These are phyloP conservation scores for Penstemon davidsonii DNA, from an alignment of 257 asterid species.

Conservation along the genomic window DNA sequence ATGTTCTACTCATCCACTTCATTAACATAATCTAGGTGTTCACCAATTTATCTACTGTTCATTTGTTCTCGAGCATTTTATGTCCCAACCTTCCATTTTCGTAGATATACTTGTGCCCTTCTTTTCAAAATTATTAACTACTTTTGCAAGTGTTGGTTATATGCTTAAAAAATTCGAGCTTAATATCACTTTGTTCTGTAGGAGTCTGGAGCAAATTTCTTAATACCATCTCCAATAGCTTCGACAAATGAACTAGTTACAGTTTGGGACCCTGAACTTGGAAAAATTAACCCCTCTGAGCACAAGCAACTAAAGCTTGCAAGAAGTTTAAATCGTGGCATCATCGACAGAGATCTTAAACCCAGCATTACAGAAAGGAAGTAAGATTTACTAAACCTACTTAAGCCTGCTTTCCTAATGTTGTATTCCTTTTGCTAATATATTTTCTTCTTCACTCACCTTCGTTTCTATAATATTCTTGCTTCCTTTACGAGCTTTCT, in stretches of 20 bases:
- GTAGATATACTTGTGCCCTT: not conserved
- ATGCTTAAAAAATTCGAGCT: slow-evolving; percentile 12
- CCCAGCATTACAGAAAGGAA: slow-evolving; percentile 88
- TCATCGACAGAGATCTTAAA: slow-evolving; percentile 93
- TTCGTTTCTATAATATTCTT: slow-evolving; percentile 5
- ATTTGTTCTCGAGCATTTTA: not conserved
- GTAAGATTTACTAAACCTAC: slow-evolving; percentile 47
- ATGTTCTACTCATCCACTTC: slow-evolving; percentile 3
- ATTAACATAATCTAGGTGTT: not conserved
- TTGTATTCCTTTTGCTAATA: slow-evolving; percentile 17
- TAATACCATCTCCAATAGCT: slow-evolving; percentile 88
- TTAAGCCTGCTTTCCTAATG: slow-evolving; percentile 5
- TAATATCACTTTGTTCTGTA: slow-evolving; percentile 33
- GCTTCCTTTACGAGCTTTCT: not conserved
- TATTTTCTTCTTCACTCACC: slow-evolving; percentile 10
- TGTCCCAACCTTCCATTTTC: not conserved
- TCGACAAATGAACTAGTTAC: slow-evolving; percentile 92
- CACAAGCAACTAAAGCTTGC: slow-evolving; percentile 98
- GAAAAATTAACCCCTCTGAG: slow-evolving; percentile 95
- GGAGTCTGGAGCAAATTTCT: slow-evolving; percentile 97
- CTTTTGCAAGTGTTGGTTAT: slow-evolving; percentile 15
- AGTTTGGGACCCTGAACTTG: slow-evolving; percentile 96
- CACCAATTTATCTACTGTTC: not conserved
- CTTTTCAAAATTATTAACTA: slow-evolving; percentile 7
- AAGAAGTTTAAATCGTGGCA: slow-evolving; percentile 95